Base-by-base conservation (phyloP, 257 asterid species). In the Parsonsia alboflavescens region DNA sequence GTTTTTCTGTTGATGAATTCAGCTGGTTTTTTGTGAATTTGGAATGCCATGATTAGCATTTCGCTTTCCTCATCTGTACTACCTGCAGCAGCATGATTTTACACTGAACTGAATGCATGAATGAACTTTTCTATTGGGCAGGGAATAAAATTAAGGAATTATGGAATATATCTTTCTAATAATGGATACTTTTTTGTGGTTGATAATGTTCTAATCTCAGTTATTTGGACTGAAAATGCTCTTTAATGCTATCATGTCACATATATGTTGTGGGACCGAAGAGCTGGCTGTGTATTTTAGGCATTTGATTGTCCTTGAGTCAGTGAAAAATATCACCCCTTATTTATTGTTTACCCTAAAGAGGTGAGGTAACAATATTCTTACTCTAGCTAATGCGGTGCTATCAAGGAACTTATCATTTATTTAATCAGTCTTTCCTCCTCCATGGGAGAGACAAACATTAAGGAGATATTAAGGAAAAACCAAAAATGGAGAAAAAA, bases 141-240 rank as follows among this genome's bases (percentile, higher is more conserved):
- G 69, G 26, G 13, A 10, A 16, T 33, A 64, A 13, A 28, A 28
- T 5, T 50, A 50, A 36, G 69, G 69, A 64, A 17, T 64, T 36
- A 26, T 7, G 45, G 69, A 64, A 64, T 64, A 64, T 17, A 33
- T 64, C 26, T 17, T 64, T 64, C n/a, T 4, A 54, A 1, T 54
- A 21, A 54, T 54, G 61, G 61, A 54, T 26, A 26, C 7, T 7
- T 36, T 64, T 63, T 33, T 33, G 39, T 33, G 46, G 6, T 36
- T 17, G 49, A 64, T 64, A 64, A 63, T 63, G 48, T 63, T 63
- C 48, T 63, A 63, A 64, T 64, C 15, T 36, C 4, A 33, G 69
- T 39, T 1, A 64, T 62, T 62, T 15, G 45, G 68, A 30, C 22
- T 10, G 30, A 52, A 16, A 28, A 28, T 28, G 67, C 42, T 28